Conservation (phyloP, 768 basidiomycete genomes). For the Russula brevipes region DNA sequence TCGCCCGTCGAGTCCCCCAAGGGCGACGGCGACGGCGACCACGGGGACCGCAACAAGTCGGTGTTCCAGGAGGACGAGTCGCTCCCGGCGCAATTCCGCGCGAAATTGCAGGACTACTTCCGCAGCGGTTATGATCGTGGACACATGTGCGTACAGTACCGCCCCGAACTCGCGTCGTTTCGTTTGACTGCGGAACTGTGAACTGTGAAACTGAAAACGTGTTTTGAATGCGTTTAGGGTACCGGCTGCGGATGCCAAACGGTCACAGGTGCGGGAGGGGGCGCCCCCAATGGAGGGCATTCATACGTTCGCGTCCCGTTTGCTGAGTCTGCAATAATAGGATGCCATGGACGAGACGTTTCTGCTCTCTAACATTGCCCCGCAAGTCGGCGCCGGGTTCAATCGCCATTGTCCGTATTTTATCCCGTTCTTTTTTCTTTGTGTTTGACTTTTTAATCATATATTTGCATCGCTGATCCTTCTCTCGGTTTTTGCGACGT, state of each 20-base stretch:
- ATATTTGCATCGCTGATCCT: neutral
- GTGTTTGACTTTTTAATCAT: neutral
- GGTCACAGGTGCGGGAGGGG: conserved; percentile 55
- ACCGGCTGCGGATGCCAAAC: conserved; percentile 93
- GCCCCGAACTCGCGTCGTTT: neutral
- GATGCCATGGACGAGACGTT: conserved; percentile 97
- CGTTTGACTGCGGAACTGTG: too few relatives aligned
- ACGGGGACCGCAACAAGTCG: conserved; percentile 69
- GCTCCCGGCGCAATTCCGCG: conserved; percentile 72
- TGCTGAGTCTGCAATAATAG: conserved; percentile 33
- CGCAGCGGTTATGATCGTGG: conserved; percentile 92
- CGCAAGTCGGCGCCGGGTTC: conserved; percentile 96
- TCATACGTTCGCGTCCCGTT: too few relatives aligned
- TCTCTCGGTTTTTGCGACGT: conserved; percentile 30
- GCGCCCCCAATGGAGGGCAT: too few relatives aligned
- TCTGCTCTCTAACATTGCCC: conserved; percentile 90
- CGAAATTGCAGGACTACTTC: conserved; percentile 85
- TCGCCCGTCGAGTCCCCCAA: conserved; percentile 33
- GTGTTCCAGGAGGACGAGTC: conserved; percentile 79
- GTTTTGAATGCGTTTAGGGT: conserved; percentile 49
- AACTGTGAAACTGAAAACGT: neutral
- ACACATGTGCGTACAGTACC: conserved; percentile 67
- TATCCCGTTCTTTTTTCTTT: neutral
- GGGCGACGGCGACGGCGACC: conserved; percentile 34
- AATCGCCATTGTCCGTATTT: conserved; percentile 82